These are phyloP conservation scores for Clarkia xantiana DNA, from an alignment of 345 rosid species.

Conservation along the genomic window DNA sequence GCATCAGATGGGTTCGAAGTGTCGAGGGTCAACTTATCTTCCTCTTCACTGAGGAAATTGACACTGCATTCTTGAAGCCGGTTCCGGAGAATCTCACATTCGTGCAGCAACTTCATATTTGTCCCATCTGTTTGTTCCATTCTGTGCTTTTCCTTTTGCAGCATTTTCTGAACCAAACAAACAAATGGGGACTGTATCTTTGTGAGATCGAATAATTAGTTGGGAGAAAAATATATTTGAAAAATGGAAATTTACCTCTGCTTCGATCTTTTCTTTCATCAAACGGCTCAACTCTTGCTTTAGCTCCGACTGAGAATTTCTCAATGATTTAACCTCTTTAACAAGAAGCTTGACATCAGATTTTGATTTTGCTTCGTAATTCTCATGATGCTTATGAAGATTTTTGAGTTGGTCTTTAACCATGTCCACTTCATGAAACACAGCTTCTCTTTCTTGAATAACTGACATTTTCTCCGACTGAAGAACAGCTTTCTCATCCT, in stretches of 20 bases:
- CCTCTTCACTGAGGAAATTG: slow-evolving; percentile 64
- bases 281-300: slow-evolving; percentile 62
- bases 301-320: slow-evolving; percentile 57
- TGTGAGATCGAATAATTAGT: not conserved
- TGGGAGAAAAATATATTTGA: not conserved
- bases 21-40: slow-evolving; percentile 48
- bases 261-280: slow-evolving; percentile 76
- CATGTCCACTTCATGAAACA: slow-evolving; percentile 45
- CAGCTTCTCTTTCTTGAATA: slow-evolving; percentile 46
- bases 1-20: slow-evolving; percentile 70
- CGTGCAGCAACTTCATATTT: slow-evolving; percentile 64
- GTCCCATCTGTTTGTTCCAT: slow-evolving; percentile 36
- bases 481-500: slow-evolving; percentile 48
- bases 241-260: slow-evolving; percentile 48
- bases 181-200: too few species aligned
- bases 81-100: slow-evolving; percentile 55
- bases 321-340: slow-evolving; percentile 82
- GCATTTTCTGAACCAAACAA: slow-evolving; percentile 31
- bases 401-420: slow-evolving; percentile 39
- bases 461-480: slow-evolving; percentile 40
- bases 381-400: slow-evolving; percentile 48
- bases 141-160: slow-evolving; percentile 58
- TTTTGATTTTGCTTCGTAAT: slow-evolving; percentile 77
- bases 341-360: slow-evolving; percentile 77
- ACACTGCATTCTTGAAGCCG: slow-evolving; percentile 82